Conservation (phyloP, 495 filamentous ascomycete genomes). For the Talaromyces proteolyticus region DNA sequence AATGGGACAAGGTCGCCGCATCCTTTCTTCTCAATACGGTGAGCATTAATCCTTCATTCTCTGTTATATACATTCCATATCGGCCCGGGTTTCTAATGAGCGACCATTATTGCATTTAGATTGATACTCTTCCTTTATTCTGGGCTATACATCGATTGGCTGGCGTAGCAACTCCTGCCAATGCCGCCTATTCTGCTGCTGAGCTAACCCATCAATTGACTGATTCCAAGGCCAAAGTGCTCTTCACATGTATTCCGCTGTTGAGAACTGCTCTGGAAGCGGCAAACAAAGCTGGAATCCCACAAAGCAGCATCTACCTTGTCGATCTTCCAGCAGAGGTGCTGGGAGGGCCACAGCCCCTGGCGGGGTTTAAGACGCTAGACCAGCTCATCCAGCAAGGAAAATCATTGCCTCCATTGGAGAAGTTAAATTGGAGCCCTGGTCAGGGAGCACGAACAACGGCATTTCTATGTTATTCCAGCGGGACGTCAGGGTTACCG, state of each 20-base stretch:
- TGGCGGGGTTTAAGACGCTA: slow-evolving; percentile 60
- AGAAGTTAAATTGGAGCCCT: slow-evolving; percentile 60
- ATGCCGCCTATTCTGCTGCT: slow-evolving; percentile 69
- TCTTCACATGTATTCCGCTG: slow-evolving; percentile 77
- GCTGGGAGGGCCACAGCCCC: slow-evolving; percentile 38
- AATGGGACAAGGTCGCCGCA: slow-evolving; percentile 82
- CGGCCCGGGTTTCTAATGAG: background rate
- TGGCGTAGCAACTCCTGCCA: slow-evolving; percentile 73
- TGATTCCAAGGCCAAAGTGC: slow-evolving; percentile 64
- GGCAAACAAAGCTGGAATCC: slow-evolving; percentile 59
- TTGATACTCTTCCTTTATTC: slow-evolving; percentile 71
- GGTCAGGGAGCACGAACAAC: slow-evolving; percentile 72
- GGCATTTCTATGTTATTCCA: slow-evolving; percentile 86
- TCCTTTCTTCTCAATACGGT: slow-evolving; percentile 81
- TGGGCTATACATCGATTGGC: slow-evolving; percentile 74
- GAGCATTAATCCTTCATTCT: slow-evolving; percentile 14
- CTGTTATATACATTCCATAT: background rate
- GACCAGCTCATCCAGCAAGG: slow-evolving; percentile 63
- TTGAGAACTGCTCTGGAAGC: slow-evolving; percentile 65
- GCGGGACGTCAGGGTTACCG: slow-evolving; percentile 81
- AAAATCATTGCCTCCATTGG: slow-evolving; percentile 52
- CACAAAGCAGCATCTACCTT: slow-evolving; percentile 68
- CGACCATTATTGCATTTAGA: slow-evolving; percentile 34
- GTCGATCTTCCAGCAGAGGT: slow-evolving; percentile 56
- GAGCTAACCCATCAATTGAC: slow-evolving; percentile 78